Evolutionary conservation across 768 basidiomycete genomes (phyloP), one percentile per base, ranked within the genome.

Genomic region (Mrakia gelida): DNA sequence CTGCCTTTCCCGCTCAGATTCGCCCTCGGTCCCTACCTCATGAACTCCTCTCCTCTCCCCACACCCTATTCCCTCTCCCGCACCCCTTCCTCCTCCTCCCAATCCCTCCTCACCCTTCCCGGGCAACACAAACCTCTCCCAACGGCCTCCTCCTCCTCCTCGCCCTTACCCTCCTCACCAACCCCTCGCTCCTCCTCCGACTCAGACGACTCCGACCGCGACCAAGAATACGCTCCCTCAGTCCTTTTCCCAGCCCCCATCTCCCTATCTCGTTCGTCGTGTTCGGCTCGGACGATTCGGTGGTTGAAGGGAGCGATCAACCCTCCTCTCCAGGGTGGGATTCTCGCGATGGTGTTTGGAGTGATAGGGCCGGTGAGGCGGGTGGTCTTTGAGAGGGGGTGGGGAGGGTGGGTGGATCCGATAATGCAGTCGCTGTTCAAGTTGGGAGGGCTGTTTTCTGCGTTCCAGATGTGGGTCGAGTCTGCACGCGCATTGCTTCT

Each of bases 301-400:
- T 30, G 52, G 18, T 13, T 73, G 18, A 13, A 7, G 0, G 72
- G 52, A 13, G 77, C 67, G 8, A 34, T 84, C 75, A 85, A 85
- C 73, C 83, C 84, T 16, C 84, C 84, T 0, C 82, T 84, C 75
- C 71, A 81, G 10, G 83, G 84, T 8, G 84, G 84, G 0, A 41
- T 83, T 6, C 67, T 80, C 1, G 84, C 83, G 10, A 79, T 85
- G 65, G 62, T 83, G 30, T 77, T 77, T 4, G 84, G 84, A 3
- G 45, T 83, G 15, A 81, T 83, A 11, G 82, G 83, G 0, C 82
- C 81, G 59, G 63, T 82, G 43, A 80, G 81, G 9, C 41, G 79
- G 28, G 79, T 80, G 73, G 63, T 84, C 9, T 84, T 84, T 67
- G 73, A 81, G 52, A 70, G 67, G 38, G 77, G 77, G 13, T 76